Percentiles rank a stretch among this genome's conserved stretches.
phyloP scores from a whole-genome alignment of 1,139 yeast genomes.

The Kodamaea arcana region DNA sequence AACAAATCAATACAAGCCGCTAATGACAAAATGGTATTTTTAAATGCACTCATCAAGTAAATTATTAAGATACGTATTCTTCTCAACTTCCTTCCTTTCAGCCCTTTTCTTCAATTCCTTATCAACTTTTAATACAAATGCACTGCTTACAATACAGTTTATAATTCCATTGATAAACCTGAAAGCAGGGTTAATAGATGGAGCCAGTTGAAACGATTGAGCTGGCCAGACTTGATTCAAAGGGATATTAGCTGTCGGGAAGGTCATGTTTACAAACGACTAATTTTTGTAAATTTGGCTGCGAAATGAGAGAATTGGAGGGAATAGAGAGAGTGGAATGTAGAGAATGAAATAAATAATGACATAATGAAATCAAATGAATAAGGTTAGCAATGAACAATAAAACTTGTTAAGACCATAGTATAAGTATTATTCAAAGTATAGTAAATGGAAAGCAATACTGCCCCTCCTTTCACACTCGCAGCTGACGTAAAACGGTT shows the following conservation, averaged over 20 bases:
- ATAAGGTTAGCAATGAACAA: too few species aligned
- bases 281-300: not conserved
- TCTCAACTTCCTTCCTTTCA: not conserved
- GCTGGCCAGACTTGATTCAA: not conserved
- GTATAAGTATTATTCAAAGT: too few species aligned
- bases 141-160: not conserved
- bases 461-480: too few species aligned
- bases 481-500: too few species aligned
- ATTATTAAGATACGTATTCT: not conserved
- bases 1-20: too few species aligned
- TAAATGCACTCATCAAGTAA: slow-evolving; percentile 1
- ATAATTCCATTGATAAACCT: not conserved
- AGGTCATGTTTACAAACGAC: too few species aligned
- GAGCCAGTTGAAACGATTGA: not conserved
- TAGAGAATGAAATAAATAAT: too few species aligned
- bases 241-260: too few species aligned
- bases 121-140: not conserved
- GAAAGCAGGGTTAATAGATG: not conserved
- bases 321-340: not conserved
- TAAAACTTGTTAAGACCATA: too few species aligned
- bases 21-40: too few species aligned
- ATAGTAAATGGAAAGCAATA: too few species aligned
- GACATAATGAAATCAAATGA: too few species aligned
- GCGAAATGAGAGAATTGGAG: not conserved
- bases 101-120: not conserved